Evolutionary conservation across 768 basidiomycete species (phyloP).

Genomic region (Floccularia luteovirens): DNA sequence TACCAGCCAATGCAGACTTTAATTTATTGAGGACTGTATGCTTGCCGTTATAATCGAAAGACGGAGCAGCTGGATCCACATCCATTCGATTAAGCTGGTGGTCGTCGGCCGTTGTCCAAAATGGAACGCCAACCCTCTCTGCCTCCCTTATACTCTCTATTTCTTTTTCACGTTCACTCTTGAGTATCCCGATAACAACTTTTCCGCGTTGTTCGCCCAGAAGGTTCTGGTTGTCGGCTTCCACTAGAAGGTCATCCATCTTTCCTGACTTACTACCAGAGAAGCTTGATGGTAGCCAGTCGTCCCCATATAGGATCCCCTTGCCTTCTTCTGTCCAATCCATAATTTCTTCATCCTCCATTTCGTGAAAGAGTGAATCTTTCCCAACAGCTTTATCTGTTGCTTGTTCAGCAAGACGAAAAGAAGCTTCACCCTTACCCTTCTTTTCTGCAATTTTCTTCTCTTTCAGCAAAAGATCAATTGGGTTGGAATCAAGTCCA

Average conservation of each 20-base stretch:
- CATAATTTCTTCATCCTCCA: constrained; percentile 22
- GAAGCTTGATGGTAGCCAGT: constrained; percentile 5
- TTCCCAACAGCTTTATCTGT: constrained; percentile 17
- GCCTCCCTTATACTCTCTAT: constrained; percentile 14
- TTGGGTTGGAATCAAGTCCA: constrained; percentile 42
- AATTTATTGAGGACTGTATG: constrained; percentile 19
- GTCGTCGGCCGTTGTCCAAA: constrained; percentile 21
- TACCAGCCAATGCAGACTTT: constrained; percentile 13
- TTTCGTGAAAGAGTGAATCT: constrained; percentile 18
- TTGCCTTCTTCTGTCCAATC: constrained; percentile 6
- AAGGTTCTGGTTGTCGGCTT: constrained; percentile 24
- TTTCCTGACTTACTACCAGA: constrained; percentile 5
- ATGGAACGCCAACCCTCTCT: constrained; percentile 18
- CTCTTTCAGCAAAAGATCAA: constrained; percentile 48
- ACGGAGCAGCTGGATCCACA: no score
- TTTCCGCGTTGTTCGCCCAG: constrained; percentile 33
- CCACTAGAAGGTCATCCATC: constrained; percentile 17
- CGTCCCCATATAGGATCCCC: constrained; percentile 6
- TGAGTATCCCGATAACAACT: constrained; percentile 36
- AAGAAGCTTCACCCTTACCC: constrained; percentile 31
- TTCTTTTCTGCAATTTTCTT: constrained; percentile 31
- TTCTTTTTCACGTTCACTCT: constrained; percentile 25
- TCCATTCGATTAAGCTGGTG: no score
- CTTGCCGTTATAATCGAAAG: constrained; percentile 10
- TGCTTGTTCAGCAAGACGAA: constrained; percentile 37